Conservation (phyloP, 495 filamentous ascomycete species). For the Hypoxylon intermedium region DNA sequence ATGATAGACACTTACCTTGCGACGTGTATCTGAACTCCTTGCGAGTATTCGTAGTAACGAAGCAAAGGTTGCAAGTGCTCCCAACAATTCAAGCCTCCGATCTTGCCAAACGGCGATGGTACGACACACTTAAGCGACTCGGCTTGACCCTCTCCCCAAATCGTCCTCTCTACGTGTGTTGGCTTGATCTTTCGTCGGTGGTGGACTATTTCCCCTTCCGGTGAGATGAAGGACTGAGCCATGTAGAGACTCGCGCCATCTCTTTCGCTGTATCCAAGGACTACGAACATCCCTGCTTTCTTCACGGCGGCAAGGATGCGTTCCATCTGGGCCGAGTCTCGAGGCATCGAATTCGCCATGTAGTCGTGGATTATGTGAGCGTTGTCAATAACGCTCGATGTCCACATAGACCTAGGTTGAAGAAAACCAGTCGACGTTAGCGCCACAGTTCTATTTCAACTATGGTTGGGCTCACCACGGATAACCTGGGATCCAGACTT, state of each 20-base stretch:
- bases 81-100: conserved; percentile 62
- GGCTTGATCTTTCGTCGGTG: conserved; percentile 64
- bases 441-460: conserved; percentile 2
- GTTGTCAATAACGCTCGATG: conserved; percentile 49
- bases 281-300: conserved; percentile 54
- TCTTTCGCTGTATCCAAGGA: conserved; percentile 62
- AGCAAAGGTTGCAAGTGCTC: conserved; percentile 67
- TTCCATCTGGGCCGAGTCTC: conserved; percentile 57
- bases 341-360: conserved; percentile 58
- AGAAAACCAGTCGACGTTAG: conserved; percentile 39
- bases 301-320: conserved; percentile 52
- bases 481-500: conserved; percentile 65
- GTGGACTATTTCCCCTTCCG: conserved; percentile 55
- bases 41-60: conserved; percentile 61
- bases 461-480: conserved; percentile 60
- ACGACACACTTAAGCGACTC: conserved; percentile 53
- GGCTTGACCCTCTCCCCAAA: conserved; percentile 63
- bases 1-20: conserved; percentile 57
- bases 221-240: conserved; percentile 59
- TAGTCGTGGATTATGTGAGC: conserved; percentile 52
- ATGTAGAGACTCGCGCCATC: conserved; percentile 60
- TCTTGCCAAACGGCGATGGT: conserved; percentile 52
- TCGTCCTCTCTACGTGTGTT: conserved; percentile 66
- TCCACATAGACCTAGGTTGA: conserved; percentile 44
- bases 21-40: conserved; percentile 64